Evolutionary conservation across 2,329 filamentous ascomycete genomes (phyloP), one percentile per base, ranked within the genome.

Genomic region (Fusarium ambrosium): DNA sequence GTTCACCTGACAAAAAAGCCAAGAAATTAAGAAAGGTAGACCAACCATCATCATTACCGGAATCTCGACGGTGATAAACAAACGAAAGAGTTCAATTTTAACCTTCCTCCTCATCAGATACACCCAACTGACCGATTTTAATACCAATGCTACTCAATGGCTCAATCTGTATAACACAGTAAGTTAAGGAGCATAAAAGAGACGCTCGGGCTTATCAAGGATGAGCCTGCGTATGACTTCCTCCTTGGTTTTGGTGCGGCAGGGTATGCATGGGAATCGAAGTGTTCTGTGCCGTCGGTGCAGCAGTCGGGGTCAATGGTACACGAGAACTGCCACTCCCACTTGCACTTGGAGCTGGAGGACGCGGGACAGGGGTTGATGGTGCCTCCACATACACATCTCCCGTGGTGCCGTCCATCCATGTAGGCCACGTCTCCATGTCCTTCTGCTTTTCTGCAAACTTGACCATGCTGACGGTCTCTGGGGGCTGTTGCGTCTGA

Each of bases 331-430:
- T n/a, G 11, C 48, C 48, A 20, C 48, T 53, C 6, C 24, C 48
- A n/a, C 24, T 53, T 8, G 48, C 27, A 27, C 9, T 4, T 22
- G 18, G 22, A 48, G 14, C 7, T 6, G 14, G 43, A 27, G 22
- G 22, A 53, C 18, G 48, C 4, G 10, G 27, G 10, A 32, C 6
- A 4, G 48, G 48, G 32, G 48, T 32, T n/a, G 27, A 0, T n/a
- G 16, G 92, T 6, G 22, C 20, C 55, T 39, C 36, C 4, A 39
- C 36, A 16, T 39, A 24, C 20, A 59, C 32, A 20, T n/a, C 55
- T 59, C 55, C 34, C 1, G 53, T 32, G 14, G 36, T n/a, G 16
- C 34, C 16, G 9, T 59, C 55, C 32, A 59, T 37, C 55, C 55
- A 59, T 16, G 34, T 34, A 9, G 34, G 2, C 55, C 55, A 59